A percentile compares a stretch with the other conserved stretches of the same genome.
phyloP scores from a whole-genome alignment of 352 stramenopile species.

The Phytophthora meadii region DNA sequence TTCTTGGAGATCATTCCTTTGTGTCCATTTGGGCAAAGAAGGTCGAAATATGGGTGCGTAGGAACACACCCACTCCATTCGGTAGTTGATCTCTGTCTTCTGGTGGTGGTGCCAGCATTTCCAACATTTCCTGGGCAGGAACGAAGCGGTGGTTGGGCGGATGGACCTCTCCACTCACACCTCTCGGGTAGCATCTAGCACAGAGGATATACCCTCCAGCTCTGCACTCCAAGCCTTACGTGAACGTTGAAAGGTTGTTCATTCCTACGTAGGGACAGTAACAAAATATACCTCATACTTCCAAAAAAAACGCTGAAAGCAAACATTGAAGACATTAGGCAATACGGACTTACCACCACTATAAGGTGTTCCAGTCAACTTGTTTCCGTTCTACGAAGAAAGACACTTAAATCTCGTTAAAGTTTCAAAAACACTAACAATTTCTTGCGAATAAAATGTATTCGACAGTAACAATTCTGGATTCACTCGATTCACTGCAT shows the following conservation, averaged over 20 bases:
- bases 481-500: too few species aligned
- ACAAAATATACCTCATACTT: conserved; percentile 9
- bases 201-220: conserved; percentile 46
- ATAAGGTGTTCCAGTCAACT: too few species aligned
- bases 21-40: conserved; percentile 39
- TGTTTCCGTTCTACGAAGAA: too few species aligned
- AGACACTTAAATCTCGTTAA: too few species aligned
- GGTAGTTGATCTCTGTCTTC: conserved; percentile 39
- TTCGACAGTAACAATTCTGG: too few species aligned
- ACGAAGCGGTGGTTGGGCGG: conserved; percentile 35
- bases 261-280: too few species aligned
- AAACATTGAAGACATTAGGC: too few species aligned
- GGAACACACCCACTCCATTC: conserved; percentile 42
- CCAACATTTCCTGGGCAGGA: conserved; percentile 39
- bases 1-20: conserved; percentile 36
- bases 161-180: conserved; percentile 36
- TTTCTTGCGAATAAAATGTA: too few species aligned
- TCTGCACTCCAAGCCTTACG: conserved; percentile 31
- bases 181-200: conserved; percentile 38
- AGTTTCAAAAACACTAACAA: too few species aligned
- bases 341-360: too few species aligned
- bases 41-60: conserved; percentile 39
- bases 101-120: conserved; percentile 35
- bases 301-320: too few species aligned
- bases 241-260: too few species aligned